Evolutionary conservation across 2,329 filamentous ascomycete genomes (phyloP), one percentile per base, ranked within the genome.

Genomic region (Fusarium oligoseptatum): DNA sequence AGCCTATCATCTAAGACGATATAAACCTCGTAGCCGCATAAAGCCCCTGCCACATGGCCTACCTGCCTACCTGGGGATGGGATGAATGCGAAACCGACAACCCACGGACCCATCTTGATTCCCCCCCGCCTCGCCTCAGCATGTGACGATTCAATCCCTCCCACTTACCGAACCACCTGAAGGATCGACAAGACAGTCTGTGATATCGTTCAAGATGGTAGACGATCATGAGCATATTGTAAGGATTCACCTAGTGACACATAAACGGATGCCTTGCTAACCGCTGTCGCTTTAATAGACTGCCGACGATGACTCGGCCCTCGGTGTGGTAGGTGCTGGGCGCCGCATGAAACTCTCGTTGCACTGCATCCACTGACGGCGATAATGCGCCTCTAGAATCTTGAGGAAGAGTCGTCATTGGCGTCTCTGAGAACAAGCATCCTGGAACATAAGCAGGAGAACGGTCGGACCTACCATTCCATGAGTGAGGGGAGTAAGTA

Each of bases 401-500:
- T 48, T 22, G 52, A 66, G n/a, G 71, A 71, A 24, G 64, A 66
- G 10, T 73, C 68, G 10, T 69, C 71, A 11, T 32, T 73, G 20
- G 57, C 58, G 20, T 73, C 68, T 22, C 61, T 71, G 20, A 58
- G 71, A 6, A 60, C 68, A 11, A 71, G 68, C 20, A 71, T 73
- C 48, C 41, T 73, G 36, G 55, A 71, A 27, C 34, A 72, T 39
- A 73, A 75, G 14, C 34, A 71, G n/a, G 77, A 80, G 61, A 78
- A 79, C 67, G 77, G 76, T n/a, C 68, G 76, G n/a, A 71, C 65
- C 29, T 78, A 79, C 52, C 75, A 77, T 65, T 77, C 73, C 0
- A 71, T 79, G 71, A 78, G 78, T 57, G 68, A 75, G 34, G 79
- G 78, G 43, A 80, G 77, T 80, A 57, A 4, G 70, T 66, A 20